Conservation (phyloP, 345 rosid species). For the Moricandia arvensis region DNA sequence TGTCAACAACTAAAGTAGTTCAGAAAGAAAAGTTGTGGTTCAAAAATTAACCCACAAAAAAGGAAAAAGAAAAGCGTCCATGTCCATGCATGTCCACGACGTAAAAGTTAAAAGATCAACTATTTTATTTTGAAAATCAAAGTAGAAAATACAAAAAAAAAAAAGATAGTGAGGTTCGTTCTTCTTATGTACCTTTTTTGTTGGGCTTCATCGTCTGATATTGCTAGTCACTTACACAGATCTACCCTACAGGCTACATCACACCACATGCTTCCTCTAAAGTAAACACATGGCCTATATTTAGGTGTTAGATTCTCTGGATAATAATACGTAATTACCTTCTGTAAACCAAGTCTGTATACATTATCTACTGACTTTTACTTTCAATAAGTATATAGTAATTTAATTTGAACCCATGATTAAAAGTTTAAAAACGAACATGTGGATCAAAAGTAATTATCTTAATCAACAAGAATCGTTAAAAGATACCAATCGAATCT, state of each 20-base stretch:
- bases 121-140: not conserved
- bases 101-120: not conserved
- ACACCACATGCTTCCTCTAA: slow-evolving; percentile 1
- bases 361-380: slow-evolving; percentile 14
- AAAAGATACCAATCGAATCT: slow-evolving; percentile 30
- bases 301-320: slow-evolving; percentile 15
- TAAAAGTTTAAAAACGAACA: slow-evolving; percentile 5
- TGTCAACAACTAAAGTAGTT: not conserved
- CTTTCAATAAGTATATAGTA: not conserved
- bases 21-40: not conserved
- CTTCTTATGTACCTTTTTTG: slow-evolving; percentile 8
- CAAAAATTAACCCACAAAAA: not conserved
- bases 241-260: slow-evolving; percentile 17
- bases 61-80: not conserved
- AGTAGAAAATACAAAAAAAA: not conserved
- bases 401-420: not conserved
- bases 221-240: slow-evolving; percentile 25
- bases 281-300: slow-evolving; percentile 8
- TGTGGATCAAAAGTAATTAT: slow-evolving; percentile 23
- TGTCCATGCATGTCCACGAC: not conserved
- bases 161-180: slow-evolving; percentile 18
- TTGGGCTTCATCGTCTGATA: slow-evolving; percentile 14
- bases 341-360: not conserved
- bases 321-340: not conserved
- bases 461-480: slow-evolving; percentile 14